These are phyloP conservation scores for Pleomassaria siparia DNA, from an alignment of 2,329 filamentous ascomycete species.

Conservation along the genomic window DNA sequence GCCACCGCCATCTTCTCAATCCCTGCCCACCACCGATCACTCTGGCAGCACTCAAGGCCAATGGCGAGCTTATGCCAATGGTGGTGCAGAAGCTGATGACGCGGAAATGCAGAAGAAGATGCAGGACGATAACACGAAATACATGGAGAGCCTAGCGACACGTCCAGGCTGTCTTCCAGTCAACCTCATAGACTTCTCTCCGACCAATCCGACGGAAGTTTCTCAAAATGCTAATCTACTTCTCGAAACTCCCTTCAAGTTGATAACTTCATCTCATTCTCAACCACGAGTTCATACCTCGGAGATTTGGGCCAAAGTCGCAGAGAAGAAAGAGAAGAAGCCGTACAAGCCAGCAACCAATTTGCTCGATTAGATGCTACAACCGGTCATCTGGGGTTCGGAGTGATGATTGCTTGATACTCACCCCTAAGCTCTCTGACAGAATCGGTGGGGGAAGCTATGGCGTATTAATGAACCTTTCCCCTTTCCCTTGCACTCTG, in stretches of 20 bases:
- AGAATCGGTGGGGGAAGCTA: too few species aligned
- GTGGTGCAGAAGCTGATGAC: conserved; percentile 24
- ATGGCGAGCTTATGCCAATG: conserved; percentile 23
- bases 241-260: neutral
- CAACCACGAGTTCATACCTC: neutral
- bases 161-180: neutral
- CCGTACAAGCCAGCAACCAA: neutral
- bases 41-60: conserved; percentile 2
- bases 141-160: neutral
- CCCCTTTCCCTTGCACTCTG: too few species aligned
- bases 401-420: too few species aligned
- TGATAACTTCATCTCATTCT: too few species aligned
- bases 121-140: conserved; percentile 16
- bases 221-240: conserved; percentile 2
- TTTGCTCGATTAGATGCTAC: conserved; percentile 6
- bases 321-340: neutral
- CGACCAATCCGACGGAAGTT: neutral
- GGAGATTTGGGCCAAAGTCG: neutral
- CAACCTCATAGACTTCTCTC: neutral
- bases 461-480: too few species aligned
- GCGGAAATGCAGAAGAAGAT: conserved; percentile 13
- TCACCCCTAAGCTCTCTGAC: too few species aligned
- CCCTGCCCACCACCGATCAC: neutral
- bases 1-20: neutral
- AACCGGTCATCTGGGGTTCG: too few species aligned